Conservation (phyloP, 768 basidiomycete genomes). For the Steccherinum ochraceum region DNA sequence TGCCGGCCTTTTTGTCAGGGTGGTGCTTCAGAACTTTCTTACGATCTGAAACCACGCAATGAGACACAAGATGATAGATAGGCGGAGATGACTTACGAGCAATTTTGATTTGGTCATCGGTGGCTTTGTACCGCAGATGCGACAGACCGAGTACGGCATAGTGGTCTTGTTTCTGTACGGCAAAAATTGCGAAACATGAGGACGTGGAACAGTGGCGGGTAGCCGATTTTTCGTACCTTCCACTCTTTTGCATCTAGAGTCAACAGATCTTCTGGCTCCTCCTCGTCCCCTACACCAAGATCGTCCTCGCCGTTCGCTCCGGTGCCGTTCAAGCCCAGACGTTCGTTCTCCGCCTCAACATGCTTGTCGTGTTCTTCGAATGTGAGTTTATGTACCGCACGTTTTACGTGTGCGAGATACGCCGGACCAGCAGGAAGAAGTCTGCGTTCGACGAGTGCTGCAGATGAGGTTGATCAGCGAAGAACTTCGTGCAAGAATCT, state of each 20-base stretch:
- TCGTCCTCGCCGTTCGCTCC: conserved; percentile 63
- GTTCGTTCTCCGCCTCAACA: conserved; percentile 46
- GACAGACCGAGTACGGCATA: conserved; percentile 96
- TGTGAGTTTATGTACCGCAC: conserved; percentile 66
- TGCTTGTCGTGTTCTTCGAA: conserved; percentile 81
- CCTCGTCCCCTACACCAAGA: conserved; percentile 89
- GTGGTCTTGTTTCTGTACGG: conserved; percentile 87
- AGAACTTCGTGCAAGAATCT: not conserved
- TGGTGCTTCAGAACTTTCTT: conserved; percentile 99
- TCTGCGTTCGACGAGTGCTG: conserved; percentile 37
- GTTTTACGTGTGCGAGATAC: conserved; percentile 76
- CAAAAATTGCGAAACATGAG: not conserved
- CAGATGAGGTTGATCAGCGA: conserved; percentile 10
- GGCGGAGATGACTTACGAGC: conserved; percentile 60
- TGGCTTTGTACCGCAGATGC: conserved; percentile 81
- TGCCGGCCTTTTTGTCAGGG: conserved; percentile 89
- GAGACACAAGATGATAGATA: not conserved
- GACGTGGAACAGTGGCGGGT: not conserved
- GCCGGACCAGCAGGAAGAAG: conserved; percentile 86
- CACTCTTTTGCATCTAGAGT: conserved; percentile 93
- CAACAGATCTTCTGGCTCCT: conserved; percentile 65
- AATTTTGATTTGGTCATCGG: conserved; percentile 88
- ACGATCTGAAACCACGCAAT: conserved; percentile 55
- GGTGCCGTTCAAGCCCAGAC: conserved; percentile 38
- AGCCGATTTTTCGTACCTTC: conserved; percentile 56